Conservation (phyloP, 495 filamentous ascomycete genomes). For the Xylaria nigripes region DNA sequence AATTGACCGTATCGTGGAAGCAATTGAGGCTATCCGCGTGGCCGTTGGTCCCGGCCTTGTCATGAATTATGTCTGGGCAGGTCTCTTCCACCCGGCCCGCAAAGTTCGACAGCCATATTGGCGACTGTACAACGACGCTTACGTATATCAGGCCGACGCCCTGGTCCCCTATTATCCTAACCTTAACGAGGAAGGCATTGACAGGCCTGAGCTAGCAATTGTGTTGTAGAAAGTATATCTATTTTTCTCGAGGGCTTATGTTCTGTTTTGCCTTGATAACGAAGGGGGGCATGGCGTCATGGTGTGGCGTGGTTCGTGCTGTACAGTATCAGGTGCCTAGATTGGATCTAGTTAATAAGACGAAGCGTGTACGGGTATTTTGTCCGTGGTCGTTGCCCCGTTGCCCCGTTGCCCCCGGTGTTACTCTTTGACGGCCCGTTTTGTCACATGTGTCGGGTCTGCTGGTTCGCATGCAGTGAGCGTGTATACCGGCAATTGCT, state of each 20-base stretch:
- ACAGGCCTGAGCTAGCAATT: slow-evolving; percentile 72
- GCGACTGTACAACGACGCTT: slow-evolving; percentile 94
- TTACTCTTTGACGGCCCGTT: not conserved
- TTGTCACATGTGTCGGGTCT: not conserved
- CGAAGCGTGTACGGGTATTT: not conserved
- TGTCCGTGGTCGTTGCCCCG: not conserved
- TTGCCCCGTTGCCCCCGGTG: not conserved
- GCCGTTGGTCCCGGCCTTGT: slow-evolving; percentile 84
- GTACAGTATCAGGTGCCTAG: slow-evolving; percentile 3
- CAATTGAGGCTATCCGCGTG: slow-evolving; percentile 92
- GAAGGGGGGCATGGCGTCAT: slow-evolving; percentile 3
- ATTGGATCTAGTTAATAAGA: slow-evolving; percentile 6
- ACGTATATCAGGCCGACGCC: slow-evolving; percentile 84
- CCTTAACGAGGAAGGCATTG: slow-evolving; percentile 65
- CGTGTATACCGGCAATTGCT: too few species aligned
- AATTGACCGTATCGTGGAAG: slow-evolving; percentile 94
- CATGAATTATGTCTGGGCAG: slow-evolving; percentile 97
- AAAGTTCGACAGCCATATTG: slow-evolving; percentile 92
- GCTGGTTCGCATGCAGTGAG: too few species aligned
- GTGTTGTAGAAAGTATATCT: slow-evolving; percentile 49
- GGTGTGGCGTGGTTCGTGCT: slow-evolving; percentile 1
- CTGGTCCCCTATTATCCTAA: slow-evolving; percentile 95
- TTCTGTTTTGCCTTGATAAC: not conserved
- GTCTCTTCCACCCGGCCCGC: slow-evolving; percentile 90
- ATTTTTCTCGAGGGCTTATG: not conserved